These are phyloP conservation scores for Excoecaria agallocha DNA, from an alignment of 345 rosid species.

Conservation along the genomic window DNA sequence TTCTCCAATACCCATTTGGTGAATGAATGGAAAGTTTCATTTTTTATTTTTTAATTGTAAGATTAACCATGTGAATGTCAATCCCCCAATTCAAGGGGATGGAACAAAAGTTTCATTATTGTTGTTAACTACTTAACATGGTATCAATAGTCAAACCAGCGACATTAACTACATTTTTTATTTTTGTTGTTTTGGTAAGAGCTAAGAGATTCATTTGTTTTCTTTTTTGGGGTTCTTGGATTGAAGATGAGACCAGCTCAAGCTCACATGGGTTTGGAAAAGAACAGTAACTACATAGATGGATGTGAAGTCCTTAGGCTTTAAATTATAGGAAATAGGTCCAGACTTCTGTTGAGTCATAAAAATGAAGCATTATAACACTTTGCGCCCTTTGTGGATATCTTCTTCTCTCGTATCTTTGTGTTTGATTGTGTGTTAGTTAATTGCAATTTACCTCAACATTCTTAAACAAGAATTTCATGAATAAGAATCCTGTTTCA, in stretches of 20 bases:
- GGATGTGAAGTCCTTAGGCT: background rate
- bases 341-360: too few species aligned
- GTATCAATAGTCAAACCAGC: slow-evolving; percentile 16
- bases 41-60: background rate
- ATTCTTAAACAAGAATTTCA: too few species aligned
- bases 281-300: background rate
- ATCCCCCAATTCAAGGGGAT: slow-evolving; percentile 5
- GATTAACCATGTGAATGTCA: slow-evolving; percentile 18
- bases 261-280: slow-evolving; percentile 23
- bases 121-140: background rate
- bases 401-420: too few species aligned
- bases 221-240: slow-evolving; percentile 7
- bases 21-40: background rate
- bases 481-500: too few species aligned
- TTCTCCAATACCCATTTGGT: slow-evolving; percentile 25
- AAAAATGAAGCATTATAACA: too few species aligned
- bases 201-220: background rate
- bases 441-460: too few species aligned
- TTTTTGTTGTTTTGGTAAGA: slow-evolving; percentile 12
- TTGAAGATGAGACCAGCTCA: slow-evolving; percentile 21
- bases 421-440: too few species aligned
- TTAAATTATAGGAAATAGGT: too few species aligned
- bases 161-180: background rate
- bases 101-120: slow-evolving; percentile 11
- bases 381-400: too few species aligned